These are phyloP conservation scores for Amaranthus cruentus DNA, from an alignment of 148 eudicot species.

Conservation along the genomic window DNA sequence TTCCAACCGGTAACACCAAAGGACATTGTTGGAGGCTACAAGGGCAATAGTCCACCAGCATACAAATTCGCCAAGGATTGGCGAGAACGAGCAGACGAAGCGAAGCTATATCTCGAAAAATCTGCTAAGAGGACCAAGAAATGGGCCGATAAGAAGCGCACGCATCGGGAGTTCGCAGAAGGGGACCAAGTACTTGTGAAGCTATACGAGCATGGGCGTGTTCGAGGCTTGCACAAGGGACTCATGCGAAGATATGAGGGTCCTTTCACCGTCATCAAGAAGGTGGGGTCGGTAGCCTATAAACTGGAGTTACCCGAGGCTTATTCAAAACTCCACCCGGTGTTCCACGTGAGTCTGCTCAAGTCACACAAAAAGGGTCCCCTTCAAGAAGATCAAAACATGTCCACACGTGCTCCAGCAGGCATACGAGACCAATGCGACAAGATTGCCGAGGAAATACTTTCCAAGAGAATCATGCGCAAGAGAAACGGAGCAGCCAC, in stretches of 20 bases:
- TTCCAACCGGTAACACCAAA: constrained; percentile 6
- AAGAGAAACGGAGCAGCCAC: not conserved
- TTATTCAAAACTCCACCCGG: not conserved
- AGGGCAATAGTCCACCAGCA: not conserved
- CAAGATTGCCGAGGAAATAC: not conserved
- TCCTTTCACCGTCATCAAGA: not conserved
- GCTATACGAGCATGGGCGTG: not conserved
- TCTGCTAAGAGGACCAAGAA: not conserved
- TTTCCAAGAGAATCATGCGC: not conserved
- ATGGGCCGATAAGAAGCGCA: not conserved
- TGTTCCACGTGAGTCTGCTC: not conserved
- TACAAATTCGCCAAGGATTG: not conserved
- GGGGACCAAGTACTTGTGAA: not conserved
- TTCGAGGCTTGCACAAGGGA: not conserved
- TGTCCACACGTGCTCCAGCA: not conserved
- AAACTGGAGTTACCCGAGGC: not conserved
- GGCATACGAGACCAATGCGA: not conserved
- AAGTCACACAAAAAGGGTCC: not conserved
- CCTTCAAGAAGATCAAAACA: not conserved
- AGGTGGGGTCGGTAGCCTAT: not conserved
- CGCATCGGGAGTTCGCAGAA: not conserved
- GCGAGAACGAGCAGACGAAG: not conserved
- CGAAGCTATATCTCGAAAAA: not conserved
- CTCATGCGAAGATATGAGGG: not conserved
- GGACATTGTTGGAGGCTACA: not conserved